Evolutionary conservation across 805 yeast genomes (phyloP), one percentile per base, ranked within the genome.

Genomic region (Lachancea lanzarotensis): DNA sequence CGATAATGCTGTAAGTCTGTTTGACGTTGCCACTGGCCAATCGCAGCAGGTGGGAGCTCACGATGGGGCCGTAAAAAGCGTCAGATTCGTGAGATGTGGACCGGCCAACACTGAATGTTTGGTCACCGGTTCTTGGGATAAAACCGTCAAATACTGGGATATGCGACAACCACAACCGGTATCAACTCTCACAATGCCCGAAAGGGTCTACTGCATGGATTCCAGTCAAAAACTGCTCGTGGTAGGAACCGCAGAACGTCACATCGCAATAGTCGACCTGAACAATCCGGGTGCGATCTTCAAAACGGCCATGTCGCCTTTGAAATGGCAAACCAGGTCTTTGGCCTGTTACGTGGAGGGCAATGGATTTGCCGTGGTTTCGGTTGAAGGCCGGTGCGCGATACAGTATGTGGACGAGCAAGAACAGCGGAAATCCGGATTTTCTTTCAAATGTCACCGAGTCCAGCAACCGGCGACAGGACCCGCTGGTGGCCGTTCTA

Each of bases 91-190:
- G 10, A 82, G 82, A 49, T 83, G 90, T 60, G 95, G 95, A 0
- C 88, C 90, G n/a, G 71, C 81, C 8, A 85, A 84, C 55, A 77
- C 88, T 1, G 72, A 69, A 25, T 86, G 86, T 52, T 79, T 91
- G 22, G 97, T 89, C 2, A 79, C 90, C 36, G 96, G 95, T 7
- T 87, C 96, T 6, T 93, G 97, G 97, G 98, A 93, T 67, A 89
- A 88, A 67, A 88, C 97, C 1, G 68, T 93, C 51, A 81, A 79
- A 62, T 93, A 93, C 66, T 42, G 45, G 45, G 45, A 42, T 30
- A 73, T 85, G 68, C 81, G 97, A 59, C 81, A 81, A 52, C 84
- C 82, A 37, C 82, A 78, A 55, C 93, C 98, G 15, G 75, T 91
- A 17, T 77, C 89, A 16, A 84, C 95, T 2, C 69, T 93, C 34